phyloP scores from a whole-genome alignment of 2,329 filamentous ascomycete species.

The Fusarium anthophilum region DNA sequence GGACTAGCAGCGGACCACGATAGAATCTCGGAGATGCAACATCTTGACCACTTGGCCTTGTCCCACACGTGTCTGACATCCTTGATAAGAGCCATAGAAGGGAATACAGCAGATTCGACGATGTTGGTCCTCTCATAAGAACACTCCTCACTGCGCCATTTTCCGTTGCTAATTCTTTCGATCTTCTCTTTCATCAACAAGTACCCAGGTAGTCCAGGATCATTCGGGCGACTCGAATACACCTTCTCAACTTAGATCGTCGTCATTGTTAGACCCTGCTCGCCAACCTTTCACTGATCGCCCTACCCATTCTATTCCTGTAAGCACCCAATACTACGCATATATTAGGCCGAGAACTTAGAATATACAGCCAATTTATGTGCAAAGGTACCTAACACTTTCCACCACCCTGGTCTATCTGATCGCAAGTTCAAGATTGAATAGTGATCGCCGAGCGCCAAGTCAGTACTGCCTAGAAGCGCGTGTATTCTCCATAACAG shows the following conservation, averaged over 20 bases:
- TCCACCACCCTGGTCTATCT: background rate
- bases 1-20: conserved; percentile 14
- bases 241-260: conserved; percentile 7
- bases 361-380: background rate
- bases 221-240: background rate
- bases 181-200: background rate
- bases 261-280: background rate
- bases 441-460: conserved; percentile 1
- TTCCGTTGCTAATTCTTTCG: background rate
- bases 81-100: background rate
- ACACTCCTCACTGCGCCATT: conserved; percentile 20
- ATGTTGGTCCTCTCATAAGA: background rate
- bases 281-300: background rate
- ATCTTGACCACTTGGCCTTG: conserved; percentile 5
- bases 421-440: background rate
- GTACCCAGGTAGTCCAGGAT: background rate
- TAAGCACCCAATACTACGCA: background rate
- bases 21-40: background rate
- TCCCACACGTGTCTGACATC: background rate
- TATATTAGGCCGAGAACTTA: background rate
- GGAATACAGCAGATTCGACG: background rate
- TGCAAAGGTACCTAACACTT: background rate
- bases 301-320: background rate
- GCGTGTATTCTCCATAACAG: background rate
- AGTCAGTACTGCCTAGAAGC: background rate